phyloP scores from a whole-genome alignment of 139 green algal species.

The Micromonas commoda region DNA sequence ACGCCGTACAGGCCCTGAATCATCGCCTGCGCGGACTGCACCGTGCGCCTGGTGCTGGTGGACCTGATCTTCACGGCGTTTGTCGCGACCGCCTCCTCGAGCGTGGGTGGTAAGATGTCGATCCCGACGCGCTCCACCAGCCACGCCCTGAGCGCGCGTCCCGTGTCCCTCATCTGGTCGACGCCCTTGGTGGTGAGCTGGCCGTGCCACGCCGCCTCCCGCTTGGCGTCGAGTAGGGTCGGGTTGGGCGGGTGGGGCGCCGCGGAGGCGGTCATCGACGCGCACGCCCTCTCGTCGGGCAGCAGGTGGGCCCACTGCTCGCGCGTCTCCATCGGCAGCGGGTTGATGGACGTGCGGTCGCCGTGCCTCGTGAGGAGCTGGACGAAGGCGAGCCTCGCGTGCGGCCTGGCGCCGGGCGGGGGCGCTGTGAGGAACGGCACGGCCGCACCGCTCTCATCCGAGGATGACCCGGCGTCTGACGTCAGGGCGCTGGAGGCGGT shows the following conservation, averaged over 20 bases:
- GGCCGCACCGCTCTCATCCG: background rate
- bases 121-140: background rate
- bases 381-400: background rate
- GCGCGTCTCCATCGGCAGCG: background rate
- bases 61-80: background rate
- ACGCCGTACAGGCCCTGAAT: background rate
- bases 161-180: background rate
- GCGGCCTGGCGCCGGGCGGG: too few species aligned
- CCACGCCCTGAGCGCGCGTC: background rate
- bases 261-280: background rate
- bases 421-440: background rate
- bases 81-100: background rate
- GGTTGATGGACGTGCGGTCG: slow-evolving; percentile 13
- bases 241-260: background rate
- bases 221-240: background rate
- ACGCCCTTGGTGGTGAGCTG: slow-evolving; percentile 6
- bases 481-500: too few species aligned
- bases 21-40: background rate
- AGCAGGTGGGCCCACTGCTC: background rate
- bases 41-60: background rate
- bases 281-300: background rate
- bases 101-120: background rate
- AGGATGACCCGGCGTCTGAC: too few species aligned
- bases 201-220: background rate
- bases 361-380: background rate